Base-by-base conservation (phyloP, 2,329 filamentous ascomycete species). In the Xylariales sp. region DNA sequence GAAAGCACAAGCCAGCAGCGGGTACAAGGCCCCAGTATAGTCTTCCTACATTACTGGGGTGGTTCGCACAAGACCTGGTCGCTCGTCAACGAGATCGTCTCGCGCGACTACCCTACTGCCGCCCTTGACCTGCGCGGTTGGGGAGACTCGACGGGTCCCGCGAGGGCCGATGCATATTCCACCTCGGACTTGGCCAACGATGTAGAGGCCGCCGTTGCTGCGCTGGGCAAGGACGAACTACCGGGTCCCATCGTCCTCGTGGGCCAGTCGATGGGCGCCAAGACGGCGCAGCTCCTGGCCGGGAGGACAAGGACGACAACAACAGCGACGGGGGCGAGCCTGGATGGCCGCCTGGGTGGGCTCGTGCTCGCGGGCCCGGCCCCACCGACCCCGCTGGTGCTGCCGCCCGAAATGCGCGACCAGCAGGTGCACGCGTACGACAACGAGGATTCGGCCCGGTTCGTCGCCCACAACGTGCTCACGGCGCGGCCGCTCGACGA, bases 231-330 rank as follows among this genome's bases (percentile, higher is more conserved):
- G 16, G 16, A 49, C 5, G 48, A 52, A 2, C n/a, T n/a, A n/a
- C n/a, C n/a, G n/a, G n/a, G n/a, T n/a, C n/a, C n/a, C n/a, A 50
- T 62, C 25, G 42, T 64, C 15, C 44, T 64, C 4, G 40, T 63
- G 25, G 59, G 60, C 3, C 57, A 65, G 43, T 63, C 60, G 0
- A 66, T 66, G 62, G 62, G 63, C 4, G 62, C 54, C 13, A 65
- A 66, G 36, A 55, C 65, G 3, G 53, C 56, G 0, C 50, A 62
- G 15, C 38, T 52, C 11, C 40, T 53, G 10, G 50, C 47, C 2
- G 43, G 45, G 19, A 29, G 37, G 10, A n/a, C n/a, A n/a, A n/a
- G n/a, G n/a, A n/a, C n/a, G n/a, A n/a, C n/a, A n/a, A n/a, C n/a
- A n/a, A n/a, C n/a, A n/a, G n/a, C n/a, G n/a, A n/a, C n/a, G n/a